A percentile compares a stretch with the other conserved stretches of the same genome.
Evolutionary conservation across 495 filamentous ascomycete species (phyloP).

Genomic region (Penicillium mononematosum): DNA sequence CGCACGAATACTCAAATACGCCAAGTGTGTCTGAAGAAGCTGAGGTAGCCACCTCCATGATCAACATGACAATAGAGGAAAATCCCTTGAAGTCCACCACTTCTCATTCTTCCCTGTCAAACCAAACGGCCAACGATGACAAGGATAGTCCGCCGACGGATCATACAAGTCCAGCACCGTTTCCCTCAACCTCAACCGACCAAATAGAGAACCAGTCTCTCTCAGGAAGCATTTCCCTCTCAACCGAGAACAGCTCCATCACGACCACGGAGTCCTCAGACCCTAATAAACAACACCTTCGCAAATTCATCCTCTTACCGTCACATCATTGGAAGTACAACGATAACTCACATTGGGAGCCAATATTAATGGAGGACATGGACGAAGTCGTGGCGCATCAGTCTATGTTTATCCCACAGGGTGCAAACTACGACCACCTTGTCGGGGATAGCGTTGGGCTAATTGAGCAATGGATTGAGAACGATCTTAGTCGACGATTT

Average conservation of each 20-base stretch:
- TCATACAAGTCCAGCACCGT: constrained; percentile 6
- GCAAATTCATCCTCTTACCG: constrained; percentile 79
- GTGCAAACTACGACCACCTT: constrained; percentile 66
- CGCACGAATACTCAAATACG: neutral
- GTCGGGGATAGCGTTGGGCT: constrained; percentile 70
- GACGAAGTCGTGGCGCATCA: constrained; percentile 87
- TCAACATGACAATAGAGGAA: neutral
- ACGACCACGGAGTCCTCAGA: constrained; percentile 7
- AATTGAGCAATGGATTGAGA: constrained; percentile 71
- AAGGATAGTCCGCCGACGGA: neutral
- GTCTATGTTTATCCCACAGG: constrained; percentile 68
- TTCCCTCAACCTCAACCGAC: constrained; percentile 9
- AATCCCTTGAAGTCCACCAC: constrained; percentile 2
- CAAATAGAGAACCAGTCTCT: constrained; percentile 4
- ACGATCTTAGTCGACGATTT: constrained; percentile 34
- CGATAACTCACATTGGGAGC: constrained; percentile 67
- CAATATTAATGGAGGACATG: constrained; percentile 74
- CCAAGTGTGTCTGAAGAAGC: neutral
- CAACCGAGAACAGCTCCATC: constrained; percentile 7
- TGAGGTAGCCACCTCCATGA: neutral
- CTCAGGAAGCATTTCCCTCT: constrained; percentile 17
- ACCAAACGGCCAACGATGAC: constrained; percentile 2
- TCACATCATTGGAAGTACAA: constrained; percentile 41
- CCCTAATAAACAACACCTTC: constrained; percentile 46
- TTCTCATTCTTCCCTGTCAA: constrained; percentile 10